phyloP scores from a whole-genome alignment of 2,329 filamentous ascomycete species.

The Byssochlamys sp. region DNA sequence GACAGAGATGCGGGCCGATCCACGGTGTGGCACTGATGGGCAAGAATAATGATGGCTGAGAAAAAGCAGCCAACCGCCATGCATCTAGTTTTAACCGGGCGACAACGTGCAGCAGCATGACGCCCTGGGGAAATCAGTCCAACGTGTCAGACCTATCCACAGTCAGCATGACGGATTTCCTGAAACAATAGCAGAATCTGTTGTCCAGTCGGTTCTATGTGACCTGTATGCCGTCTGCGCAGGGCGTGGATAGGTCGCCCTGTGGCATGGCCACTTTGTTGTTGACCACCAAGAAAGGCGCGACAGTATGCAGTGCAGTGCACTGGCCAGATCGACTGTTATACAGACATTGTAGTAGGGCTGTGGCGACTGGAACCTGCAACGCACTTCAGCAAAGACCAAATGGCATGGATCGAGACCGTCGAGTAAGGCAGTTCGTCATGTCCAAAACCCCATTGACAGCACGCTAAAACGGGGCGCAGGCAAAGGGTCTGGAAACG shows the following conservation, averaged over 20 bases:
- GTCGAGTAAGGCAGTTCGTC: neutral
- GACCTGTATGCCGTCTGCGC: neutral
- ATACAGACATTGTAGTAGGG: neutral
- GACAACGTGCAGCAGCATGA: neutral
- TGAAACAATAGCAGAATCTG: neutral
- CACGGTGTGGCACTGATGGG: neutral
- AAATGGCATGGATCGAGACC: neutral
- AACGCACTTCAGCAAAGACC: neutral
- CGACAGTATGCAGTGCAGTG: neutral
- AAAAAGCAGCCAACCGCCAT: neutral
- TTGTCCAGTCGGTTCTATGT: neutral
- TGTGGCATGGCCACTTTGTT: neutral
- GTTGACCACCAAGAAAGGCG: neutral
- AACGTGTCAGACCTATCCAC: neutral
- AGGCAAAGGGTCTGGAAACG: neutral
- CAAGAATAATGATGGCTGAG: neutral
- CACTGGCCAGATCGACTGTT: neutral
- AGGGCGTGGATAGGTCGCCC: neutral
- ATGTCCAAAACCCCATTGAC: neutral
- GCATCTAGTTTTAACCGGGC: neutral
- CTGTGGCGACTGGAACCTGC: neutral
- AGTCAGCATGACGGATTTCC: neutral
- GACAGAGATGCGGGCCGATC: neutral
- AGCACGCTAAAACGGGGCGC: neutral
- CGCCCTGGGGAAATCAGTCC: neutral